Conservation (phyloP, 148 eudicot genomes). For the Beta vulgaris region DNA sequence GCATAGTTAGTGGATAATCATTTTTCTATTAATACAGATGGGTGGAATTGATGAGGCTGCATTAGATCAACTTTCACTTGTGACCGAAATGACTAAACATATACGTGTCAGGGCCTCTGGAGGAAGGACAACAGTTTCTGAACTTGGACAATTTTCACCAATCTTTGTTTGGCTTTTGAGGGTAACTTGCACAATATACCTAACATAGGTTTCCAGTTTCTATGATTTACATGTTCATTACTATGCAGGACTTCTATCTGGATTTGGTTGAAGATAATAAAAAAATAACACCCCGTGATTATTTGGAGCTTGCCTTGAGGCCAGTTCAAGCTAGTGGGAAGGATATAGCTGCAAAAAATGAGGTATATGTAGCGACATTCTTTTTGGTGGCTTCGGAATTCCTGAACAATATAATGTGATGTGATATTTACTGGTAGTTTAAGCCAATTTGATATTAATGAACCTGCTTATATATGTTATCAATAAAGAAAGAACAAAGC, state of each 20-base stretch:
- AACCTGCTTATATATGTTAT: too few species aligned
- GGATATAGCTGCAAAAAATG: conserved; percentile 83
- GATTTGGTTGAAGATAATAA: conserved; percentile 84
- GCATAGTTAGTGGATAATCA: neutral
- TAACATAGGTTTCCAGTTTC: conserved; percentile 4
- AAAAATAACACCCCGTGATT: conserved; percentile 94
- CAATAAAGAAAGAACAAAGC: too few species aligned
- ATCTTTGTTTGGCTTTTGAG: conserved; percentile 94
- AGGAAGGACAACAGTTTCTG: conserved; percentile 71
- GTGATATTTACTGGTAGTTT: neutral
- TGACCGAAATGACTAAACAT: conserved; percentile 94
- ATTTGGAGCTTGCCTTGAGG: conserved; percentile 85
- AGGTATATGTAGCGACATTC: conserved; percentile 43
- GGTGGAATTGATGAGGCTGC: conserved; percentile 98
- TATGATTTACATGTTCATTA: neutral
- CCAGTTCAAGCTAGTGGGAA: conserved; percentile 67
- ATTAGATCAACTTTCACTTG: conserved; percentile 92
- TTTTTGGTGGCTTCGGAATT: neutral
- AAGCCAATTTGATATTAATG: too few species aligned
- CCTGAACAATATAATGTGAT: neutral
- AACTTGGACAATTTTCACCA: conserved; percentile 94
- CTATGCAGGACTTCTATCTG: conserved; percentile 80
- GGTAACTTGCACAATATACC: conserved; percentile 43
- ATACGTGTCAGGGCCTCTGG: conserved; percentile 94
- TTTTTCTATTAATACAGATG: conserved; percentile 51